A percentile compares a stretch with the other conserved stretches of the same genome.
Evolutionary conservation across 495 filamentous ascomycete species (phyloP).

Genomic region (Rostrohypoxylon terebratum): DNA sequence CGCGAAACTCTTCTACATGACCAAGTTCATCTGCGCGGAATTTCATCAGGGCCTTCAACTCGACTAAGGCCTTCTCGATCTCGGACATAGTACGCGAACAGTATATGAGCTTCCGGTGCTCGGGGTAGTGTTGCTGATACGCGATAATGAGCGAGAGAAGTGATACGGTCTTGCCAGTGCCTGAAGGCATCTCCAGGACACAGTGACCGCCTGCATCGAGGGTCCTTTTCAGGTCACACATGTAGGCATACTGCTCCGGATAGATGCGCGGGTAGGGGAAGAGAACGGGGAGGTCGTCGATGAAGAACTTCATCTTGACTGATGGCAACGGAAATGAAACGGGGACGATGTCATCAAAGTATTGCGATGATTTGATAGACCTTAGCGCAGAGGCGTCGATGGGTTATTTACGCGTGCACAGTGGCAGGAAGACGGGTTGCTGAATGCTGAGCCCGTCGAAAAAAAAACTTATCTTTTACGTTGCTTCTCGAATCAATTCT

Average conservation of each 20-base stretch:
- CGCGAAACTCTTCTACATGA: constrained; percentile 89
- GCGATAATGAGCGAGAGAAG: constrained; percentile 95
- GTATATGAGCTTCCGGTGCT: constrained; percentile 95
- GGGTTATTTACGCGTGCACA: constrained; percentile 2
- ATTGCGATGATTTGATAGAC: not conserved
- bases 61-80: constrained; percentile 94
- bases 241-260: constrained; percentile 80
- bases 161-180: constrained; percentile 98
- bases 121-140: constrained; percentile 91
- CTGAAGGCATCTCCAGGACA: constrained; percentile 99
- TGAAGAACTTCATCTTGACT: constrained; percentile 91
- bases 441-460: not conserved
- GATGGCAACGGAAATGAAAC: not conserved
- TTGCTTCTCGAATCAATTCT: not conserved
- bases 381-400: constrained; percentile 1
- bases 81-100: constrained; percentile 97
- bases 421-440: not conserved
- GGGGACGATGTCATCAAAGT: not conserved
- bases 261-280: constrained; percentile 98
- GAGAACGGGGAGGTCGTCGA: constrained; percentile 93
- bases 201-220: constrained; percentile 95
- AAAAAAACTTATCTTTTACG: not conserved
- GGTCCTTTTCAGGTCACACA: constrained; percentile 97
- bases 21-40: constrained; percentile 89
- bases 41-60: constrained; percentile 93